Conservation (phyloP, 371 early-diverging fungal species). For the Entomophthora muscae region DNA sequence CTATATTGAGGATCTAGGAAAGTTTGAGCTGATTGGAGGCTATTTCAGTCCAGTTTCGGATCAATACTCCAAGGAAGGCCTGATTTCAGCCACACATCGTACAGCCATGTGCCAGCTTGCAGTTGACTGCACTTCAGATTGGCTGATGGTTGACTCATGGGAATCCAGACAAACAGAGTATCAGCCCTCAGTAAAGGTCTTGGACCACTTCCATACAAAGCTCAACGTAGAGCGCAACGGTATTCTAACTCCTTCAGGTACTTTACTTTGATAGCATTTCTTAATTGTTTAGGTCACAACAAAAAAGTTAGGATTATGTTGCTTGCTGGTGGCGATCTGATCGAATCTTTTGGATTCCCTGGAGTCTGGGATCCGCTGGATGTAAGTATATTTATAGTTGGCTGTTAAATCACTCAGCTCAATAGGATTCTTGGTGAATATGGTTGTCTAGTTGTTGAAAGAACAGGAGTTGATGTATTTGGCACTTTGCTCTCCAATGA, state of each 20-base stretch:
- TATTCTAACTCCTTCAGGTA: slow-evolving; percentile 26
- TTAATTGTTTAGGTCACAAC: slow-evolving; percentile 18
- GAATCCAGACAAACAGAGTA: slow-evolving; percentile 65
- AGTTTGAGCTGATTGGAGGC: slow-evolving; percentile 79
- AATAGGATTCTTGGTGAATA: slow-evolving; percentile 80
- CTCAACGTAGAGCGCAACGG: slow-evolving; percentile 53
- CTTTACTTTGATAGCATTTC: slow-evolving; percentile 9
- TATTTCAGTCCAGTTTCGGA: slow-evolving; percentile 94
- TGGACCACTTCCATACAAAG: slow-evolving; percentile 84
- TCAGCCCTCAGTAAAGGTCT: slow-evolving; percentile 72
- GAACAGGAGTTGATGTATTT: slow-evolving; percentile 86
- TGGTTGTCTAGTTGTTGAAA: slow-evolving; percentile 90
- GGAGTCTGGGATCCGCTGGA: slow-evolving; percentile 82
- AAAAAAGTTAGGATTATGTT: slow-evolving; percentile 68
- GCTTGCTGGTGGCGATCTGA: slow-evolving; percentile 92
- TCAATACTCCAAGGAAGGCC: slow-evolving; percentile 77
- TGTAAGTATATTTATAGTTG: slow-evolving; percentile 32
- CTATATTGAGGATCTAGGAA: slow-evolving; percentile 46
- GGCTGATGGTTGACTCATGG: slow-evolving; percentile 96
- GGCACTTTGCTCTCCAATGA: slow-evolving; percentile 81
- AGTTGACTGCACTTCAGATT: slow-evolving; percentile 55
- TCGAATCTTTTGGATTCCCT: slow-evolving; percentile 84
- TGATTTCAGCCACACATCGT: slow-evolving; percentile 68
- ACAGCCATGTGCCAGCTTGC: slow-evolving; percentile 89
- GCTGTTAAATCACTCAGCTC: slow-evolving; percentile 32